A percentile compares a stretch with the other conserved stretches of the same genome.
phyloP scores from a whole-genome alignment of 1,284 basidiomycete species.

The Agroathelia rolfsii region DNA sequence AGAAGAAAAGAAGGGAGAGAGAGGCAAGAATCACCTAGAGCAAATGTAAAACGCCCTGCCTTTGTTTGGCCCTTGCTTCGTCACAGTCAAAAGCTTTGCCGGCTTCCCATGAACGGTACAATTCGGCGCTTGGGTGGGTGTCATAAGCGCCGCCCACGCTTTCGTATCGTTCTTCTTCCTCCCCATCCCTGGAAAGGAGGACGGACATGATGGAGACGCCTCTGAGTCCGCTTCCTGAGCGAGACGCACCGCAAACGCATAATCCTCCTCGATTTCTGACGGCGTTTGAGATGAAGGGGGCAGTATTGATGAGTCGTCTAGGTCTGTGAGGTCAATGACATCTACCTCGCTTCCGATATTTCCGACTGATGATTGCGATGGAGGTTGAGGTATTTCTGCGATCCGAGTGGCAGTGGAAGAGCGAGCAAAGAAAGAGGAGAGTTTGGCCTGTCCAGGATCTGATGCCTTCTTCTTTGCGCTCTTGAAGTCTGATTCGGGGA shows the following conservation, averaged over 20 bases:
- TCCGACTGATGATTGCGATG: no score
- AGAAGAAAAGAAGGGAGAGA: slow-evolving; percentile 10
- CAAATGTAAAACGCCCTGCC: slow-evolving; percentile 93
- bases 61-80: slow-evolving; percentile 87
- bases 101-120: slow-evolving; percentile 74
- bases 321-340: no score
- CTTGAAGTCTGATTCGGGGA: no score
- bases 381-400: slow-evolving; percentile 7
- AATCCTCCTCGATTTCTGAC: slow-evolving; percentile 29
- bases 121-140: slow-evolving; percentile 62
- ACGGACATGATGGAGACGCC: slow-evolving; percentile 9
- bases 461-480: slow-evolving; percentile 23
- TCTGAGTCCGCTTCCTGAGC: slow-evolving; percentile 24
- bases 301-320: no score
- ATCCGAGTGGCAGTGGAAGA: slow-evolving; percentile 20
- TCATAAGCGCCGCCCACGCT: slow-evolving; percentile 67
- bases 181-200: slow-evolving; percentile 8
- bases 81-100: slow-evolving; percentile 77
- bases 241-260: slow-evolving; percentile 38
- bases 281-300: no score
- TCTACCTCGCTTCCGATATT: no score
- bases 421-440: slow-evolving; percentile 54
- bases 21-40: slow-evolving; percentile 55
- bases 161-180: slow-evolving; percentile 28
- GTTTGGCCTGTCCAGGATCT: slow-evolving; percentile 40